Base-by-base conservation (phyloP, 2,329 filamentous ascomycete species). In the Xylariaceae sp. region DNA sequence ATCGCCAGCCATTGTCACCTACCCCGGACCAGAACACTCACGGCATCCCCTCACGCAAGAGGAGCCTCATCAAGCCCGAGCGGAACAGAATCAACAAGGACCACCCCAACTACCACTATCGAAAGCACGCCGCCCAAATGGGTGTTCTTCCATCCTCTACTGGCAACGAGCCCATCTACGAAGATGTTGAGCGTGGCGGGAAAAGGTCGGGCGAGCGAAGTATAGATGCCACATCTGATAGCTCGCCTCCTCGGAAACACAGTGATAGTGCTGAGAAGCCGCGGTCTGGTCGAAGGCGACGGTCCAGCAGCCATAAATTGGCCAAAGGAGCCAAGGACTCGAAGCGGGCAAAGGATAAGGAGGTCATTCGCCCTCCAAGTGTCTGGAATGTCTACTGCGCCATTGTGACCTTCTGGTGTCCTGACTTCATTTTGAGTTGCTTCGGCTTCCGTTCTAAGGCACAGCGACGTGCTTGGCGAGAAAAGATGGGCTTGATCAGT, bases 401-500 rank as follows among this genome's bases (percentile, higher is more conserved):
- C 38, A 80, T 95, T 52, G 71, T 98, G 55, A 98, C 93, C 0
- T 96, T 97, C 61, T 97, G 93, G 91, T 86, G 82, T 47, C 93
- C 93, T 1, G 85, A 90, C 63, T 86, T 92, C 50, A 69, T 96
- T 22, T 73, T 98, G 44, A 80, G 78, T 55, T 95, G 88, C 67
- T 93, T 90, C 60, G 90, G 91, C 32, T 94, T 87, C 75, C 82
- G 83, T 6, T 78, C 87, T 37, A 93, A 87, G 66, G 89, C 85
- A 14, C 89, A 97, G 66, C 86, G 90, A 63, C 80, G 89, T 60
- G 93, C 93, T 2, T 98, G 93, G 93, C 82, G 93, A 55, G 93
- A 98, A 65, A 98, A 98, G 76, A 94, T 98, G 75, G 93, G 93
- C 2, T 72, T 98, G 47, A 88, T 96, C 70, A 95, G 91, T 69